Base-by-base conservation (phyloP, 306 rosid genomes). In the Lupinus albus region DNA sequence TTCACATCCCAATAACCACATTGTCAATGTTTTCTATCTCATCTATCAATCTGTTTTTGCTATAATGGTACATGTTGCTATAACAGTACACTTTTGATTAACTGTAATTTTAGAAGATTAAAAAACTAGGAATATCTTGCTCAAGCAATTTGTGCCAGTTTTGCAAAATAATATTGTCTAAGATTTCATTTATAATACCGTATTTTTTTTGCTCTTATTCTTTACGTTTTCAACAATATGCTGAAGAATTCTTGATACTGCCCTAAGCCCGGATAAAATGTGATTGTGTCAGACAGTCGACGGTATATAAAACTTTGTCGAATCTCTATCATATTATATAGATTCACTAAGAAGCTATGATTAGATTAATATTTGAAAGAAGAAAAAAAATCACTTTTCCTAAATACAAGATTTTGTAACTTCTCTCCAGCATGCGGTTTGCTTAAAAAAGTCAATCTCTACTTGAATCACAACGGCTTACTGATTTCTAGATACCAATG, bases 391-490 rank as follows among this genome's bases (percentile, higher is more conserved):
- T 55, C 28, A 8, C 18, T 45, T 44, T 57, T 50, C 46, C 44
- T 44, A 11, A 38, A 38, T 28, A 28, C n/a, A 67, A 35, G 25
- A 25, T 39, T 5, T 10, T 48, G 25, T 7, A 47, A 21, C 14
- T 11, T 4, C 38, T 70, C 32, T 32, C 46, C 61, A 71, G 74
- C 54, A 45, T 17, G 17, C 1, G 13, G 56, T n/a, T 56, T 42
- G 18, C 53, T 25, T 20, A 74, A 79, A 50, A 25, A 53, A 60
- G 18, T 7, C 15, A 47, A 53, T 15, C 17, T 25, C 25, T 21
- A 64, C 64, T 12, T 33, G 49, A 41, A 32, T 21, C 54, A 32
- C 51, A 48, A 13, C 59, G 66, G 9, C 63, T 80, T 66, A 21
- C 68, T 8, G 1, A 42, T 55, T 44, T 25, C 30, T 25, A 25